Percentiles rank a stretch among this genome's conserved stretches.
These are phyloP conservation scores for Ganoderma lingzhi DNA, from an alignment of 1,284 basidiomycete species.

Conservation along the genomic window DNA sequence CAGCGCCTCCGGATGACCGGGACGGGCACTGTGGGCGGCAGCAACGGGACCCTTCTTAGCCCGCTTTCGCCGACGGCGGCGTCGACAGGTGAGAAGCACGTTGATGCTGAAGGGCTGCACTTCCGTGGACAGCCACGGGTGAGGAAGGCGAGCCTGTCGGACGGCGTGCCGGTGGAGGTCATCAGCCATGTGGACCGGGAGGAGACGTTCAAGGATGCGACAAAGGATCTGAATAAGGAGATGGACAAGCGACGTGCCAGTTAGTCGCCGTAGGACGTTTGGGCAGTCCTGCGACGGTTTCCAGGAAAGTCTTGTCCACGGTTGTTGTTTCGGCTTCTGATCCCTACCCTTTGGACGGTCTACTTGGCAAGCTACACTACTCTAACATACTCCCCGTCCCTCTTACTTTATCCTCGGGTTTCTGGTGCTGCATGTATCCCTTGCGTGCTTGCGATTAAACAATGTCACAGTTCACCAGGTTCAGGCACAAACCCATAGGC, in stretches of 20 bases:
- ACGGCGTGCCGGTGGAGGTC: slow-evolving; percentile 66
- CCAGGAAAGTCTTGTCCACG: background rate
- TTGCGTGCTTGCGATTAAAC: background rate
- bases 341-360: background rate
- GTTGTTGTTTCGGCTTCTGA: background rate
- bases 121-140: slow-evolving; percentile 52
- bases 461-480: background rate
- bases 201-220: slow-evolving; percentile 62
- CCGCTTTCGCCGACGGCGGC: slow-evolving; percentile 17
- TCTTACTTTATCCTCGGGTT: background rate
- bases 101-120: slow-evolving; percentile 51
- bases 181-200: slow-evolving; percentile 64
- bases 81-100: slow-evolving; percentile 26
- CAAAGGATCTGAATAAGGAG: slow-evolving; percentile 72
- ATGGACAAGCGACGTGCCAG: slow-evolving; percentile 47
- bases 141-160: slow-evolving; percentile 69
- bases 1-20: slow-evolving; percentile 61
- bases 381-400: background rate
- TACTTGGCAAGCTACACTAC: background rate
- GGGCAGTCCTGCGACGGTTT: background rate
- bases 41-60: slow-evolving; percentile 9
- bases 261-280: background rate
- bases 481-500: background rate
- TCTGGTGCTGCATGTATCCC: background rate
- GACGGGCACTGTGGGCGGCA: slow-evolving; percentile 30